Evolutionary conservation across 1,284 basidiomycete species (phyloP).

Genomic region (Mycena sp.): DNA sequence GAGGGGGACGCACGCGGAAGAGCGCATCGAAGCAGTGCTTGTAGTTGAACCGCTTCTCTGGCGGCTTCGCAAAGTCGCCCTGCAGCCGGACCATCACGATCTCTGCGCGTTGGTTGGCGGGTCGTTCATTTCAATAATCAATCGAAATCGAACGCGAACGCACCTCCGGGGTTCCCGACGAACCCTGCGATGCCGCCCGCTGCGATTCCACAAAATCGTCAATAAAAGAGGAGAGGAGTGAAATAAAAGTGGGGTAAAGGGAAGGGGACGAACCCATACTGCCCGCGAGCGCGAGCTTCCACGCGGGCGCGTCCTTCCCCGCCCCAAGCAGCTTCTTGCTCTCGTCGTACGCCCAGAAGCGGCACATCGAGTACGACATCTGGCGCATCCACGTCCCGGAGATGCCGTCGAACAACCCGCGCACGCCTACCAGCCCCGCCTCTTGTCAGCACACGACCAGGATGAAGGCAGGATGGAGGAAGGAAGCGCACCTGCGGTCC

Average conservation of each 20-base stretch:
- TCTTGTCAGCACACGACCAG: not conserved
- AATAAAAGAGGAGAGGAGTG: too few relatives aligned
- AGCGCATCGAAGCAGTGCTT: constrained; percentile 88
- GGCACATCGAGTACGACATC: constrained; percentile 93
- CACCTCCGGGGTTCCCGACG: constrained; percentile 89
- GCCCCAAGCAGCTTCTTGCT: constrained; percentile 85
- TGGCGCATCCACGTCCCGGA: constrained; percentile 91
- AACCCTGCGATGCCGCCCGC: constrained; percentile 86
- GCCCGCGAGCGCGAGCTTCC: constrained; percentile 84
- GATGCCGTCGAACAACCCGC: constrained; percentile 88
- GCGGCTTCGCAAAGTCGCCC: constrained; percentile 88
- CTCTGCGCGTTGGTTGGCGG: constrained; percentile 53
- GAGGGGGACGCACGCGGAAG: constrained; percentile 63
- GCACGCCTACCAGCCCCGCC: constrained; percentile 53
- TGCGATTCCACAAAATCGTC: constrained; percentile 37
- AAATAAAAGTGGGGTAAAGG: not conserved
- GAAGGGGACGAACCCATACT: constrained; percentile 74
- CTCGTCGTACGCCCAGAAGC: constrained; percentile 94
- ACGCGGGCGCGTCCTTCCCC: constrained; percentile 74
- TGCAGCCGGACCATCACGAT: constrained; percentile 90
- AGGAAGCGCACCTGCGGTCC: constrained; percentile 63
- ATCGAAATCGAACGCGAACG: constrained; percentile 29
- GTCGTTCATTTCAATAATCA: not conserved
- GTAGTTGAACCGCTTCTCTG: constrained; percentile 87
- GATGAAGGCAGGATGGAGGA: not conserved